Evolutionary conservation across 305 asterid species (phyloP), one percentile per base, ranked within the genome.

Genomic region (Nicotiana rustica): DNA sequence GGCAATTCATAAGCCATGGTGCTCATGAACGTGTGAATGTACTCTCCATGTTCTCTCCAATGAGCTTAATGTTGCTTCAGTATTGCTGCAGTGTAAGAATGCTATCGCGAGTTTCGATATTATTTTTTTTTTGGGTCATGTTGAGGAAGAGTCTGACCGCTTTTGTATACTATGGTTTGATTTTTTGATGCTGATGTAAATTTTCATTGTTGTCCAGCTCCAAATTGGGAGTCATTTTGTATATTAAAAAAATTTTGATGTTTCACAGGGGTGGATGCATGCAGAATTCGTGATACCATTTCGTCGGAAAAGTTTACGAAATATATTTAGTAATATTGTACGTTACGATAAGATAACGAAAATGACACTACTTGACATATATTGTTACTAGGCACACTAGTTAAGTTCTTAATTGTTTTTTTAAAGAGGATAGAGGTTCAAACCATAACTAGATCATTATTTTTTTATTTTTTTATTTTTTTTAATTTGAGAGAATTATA

Each of bases 161-260:
- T 73, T 44, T 73, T 2, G 8, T 47, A 21, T 71, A 73, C 79
- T 3, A 73, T 73, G 79, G 62, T 41, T 73, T 73, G 38, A 47
- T 14, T 73, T 73, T 2, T 21, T 49, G 44, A 49, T 19, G 78
- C 15, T 41, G 25, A 49, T 73, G 64, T 21, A 21, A 0, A 21
- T 73, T 73, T 47, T 15, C 36, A 44, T 44, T 44, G 19, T 5
- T 5, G 19, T 41, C 35, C 33, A 38, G 0, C 78, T 41, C 78
- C 38, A 71, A 47, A 47, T 71, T 71, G 38, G 3, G 38, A 21
- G 78, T 71, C 0, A 1, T 71, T 17, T 71, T 71, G 62, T 73
- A 73, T 73, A 19, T 21, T 49, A 73, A 47, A 25, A 25, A 25
- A 25, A 0, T 25, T 25, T 25, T 25, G 25, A 25, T 25, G 25